Conservation (phyloP, 2,329 filamentous ascomycete species). For the Cladosporium sphaerospermum region DNA sequence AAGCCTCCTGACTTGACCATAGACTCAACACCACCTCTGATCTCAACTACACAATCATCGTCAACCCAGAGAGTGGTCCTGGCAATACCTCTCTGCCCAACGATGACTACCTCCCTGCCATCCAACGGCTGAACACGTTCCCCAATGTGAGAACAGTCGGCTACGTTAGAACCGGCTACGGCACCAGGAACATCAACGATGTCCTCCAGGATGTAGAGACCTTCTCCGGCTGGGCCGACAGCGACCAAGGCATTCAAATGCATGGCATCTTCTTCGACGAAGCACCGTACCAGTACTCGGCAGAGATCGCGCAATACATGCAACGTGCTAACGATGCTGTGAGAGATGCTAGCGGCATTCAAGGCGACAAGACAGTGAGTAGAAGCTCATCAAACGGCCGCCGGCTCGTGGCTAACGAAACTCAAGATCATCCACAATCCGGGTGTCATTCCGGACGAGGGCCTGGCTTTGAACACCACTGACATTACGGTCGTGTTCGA, state of each 20-base stretch:
- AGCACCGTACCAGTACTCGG: constrained; percentile 14
- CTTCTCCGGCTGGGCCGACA: constrained; percentile 23
- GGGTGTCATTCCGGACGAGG: constrained; percentile 16
- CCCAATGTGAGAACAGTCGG: constrained; percentile 23
- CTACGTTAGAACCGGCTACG: constrained; percentile 24
- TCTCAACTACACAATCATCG: constrained; percentile 19
- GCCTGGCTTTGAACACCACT: constrained; percentile 12
- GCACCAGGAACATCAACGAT: constrained; percentile 15
- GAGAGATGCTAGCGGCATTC: constrained; percentile 14
- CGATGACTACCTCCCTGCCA: constrained; percentile 21
- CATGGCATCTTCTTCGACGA: constrained; percentile 27
- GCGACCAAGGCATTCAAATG: constrained; percentile 12
- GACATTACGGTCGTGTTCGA: constrained; percentile 22
- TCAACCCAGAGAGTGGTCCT: constrained; percentile 20
- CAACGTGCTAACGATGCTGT: constrained; percentile 15
- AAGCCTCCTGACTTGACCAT: background rate
- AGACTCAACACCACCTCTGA: constrained; percentile 14
- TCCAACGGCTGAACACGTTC: constrained; percentile 23
- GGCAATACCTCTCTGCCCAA: constrained; percentile 16
- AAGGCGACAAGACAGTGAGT: constrained; percentile 13
- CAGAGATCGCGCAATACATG: constrained; percentile 12
- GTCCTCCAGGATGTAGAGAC: constrained; percentile 20
- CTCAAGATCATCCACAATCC: constrained; percentile 22
- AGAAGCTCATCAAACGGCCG: background rate
- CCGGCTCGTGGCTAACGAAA: background rate